Evolutionary conservation across 2,329 filamentous ascomycete genomes (phyloP), one percentile per base, ranked within the genome.

Genomic region (Ramularia collo-cygni): DNA sequence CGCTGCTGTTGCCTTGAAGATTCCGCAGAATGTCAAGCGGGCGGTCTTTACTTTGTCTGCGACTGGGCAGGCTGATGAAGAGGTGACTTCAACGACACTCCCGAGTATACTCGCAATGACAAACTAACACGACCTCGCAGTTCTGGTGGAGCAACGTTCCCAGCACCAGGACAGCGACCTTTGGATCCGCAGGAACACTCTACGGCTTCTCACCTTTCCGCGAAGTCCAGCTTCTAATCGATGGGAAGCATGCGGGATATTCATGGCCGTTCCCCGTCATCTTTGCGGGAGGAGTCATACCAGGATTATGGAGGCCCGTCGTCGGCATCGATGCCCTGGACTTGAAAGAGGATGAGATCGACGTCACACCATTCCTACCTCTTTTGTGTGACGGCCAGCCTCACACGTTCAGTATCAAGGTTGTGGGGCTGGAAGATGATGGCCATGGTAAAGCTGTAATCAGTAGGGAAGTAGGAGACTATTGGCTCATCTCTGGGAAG

Each of bases 121-220:
- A n/a, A n/a, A n/a, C n/a, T n/a, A n/a, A n/a, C n/a, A n/a, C n/a
- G n/a, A n/a, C n/a, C n/a, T n/a, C n/a, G n/a, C n/a, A 56, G 59
- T 90, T 90, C 55, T 93, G 86, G 85, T 92, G 83, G 79, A 76
- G 73, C 42, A 90, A 90, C 55, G 79, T 87, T 1, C 74, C 83
- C 2, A 72, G 80, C 30, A 75, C 74, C 8, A 74, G 80, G 47
- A 68, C 68, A 3, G 48, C 71, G 26, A 71, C 74, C 3, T 90
- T 89, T 56, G 36, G 27, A 7, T 66, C 71, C 4, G 60, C 63
- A 5, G 71, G 72, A 3, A 63, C 64, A 2, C 67, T 87, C 0
- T 76, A 77, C 16, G 85, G 83, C 0, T 77, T 77, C 52, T 81
- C 81, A 4, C 78, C 84, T 1, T 90, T 85, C 59, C 77, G 86